Evolutionary conservation across 306 rosid species (phyloP).

Genomic region (Herpetospermum pedunculosum): DNA sequence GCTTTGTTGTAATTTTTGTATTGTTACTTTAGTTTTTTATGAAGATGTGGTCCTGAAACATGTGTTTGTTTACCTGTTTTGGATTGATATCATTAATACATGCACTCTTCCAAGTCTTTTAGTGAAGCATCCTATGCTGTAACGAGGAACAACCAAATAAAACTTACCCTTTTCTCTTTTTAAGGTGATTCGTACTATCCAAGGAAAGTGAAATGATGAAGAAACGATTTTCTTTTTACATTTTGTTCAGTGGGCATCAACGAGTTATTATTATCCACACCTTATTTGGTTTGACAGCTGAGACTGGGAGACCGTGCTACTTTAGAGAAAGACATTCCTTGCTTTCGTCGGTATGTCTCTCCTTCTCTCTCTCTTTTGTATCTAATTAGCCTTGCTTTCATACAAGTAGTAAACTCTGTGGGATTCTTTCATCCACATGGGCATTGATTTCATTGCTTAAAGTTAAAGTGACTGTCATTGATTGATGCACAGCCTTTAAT

Average conservation of each 20-base stretch:
- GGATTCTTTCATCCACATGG: background rate
- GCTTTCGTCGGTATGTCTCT: background rate
- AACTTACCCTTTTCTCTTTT: background rate
- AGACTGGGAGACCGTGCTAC: conserved; percentile 1
- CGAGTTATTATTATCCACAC: background rate
- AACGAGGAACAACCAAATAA: background rate
- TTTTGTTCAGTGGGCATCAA: background rate
- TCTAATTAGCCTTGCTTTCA: background rate
- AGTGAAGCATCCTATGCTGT: conserved; percentile 4
- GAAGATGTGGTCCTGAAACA: background rate
- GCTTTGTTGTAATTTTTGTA: background rate
- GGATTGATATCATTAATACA: background rate
- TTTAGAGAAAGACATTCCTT: conserved; percentile 8
- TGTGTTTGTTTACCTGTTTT: background rate
- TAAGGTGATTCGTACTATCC: conserved; percentile 5
- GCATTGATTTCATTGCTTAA: background rate
- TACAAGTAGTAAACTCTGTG: background rate
- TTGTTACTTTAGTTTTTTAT: background rate
- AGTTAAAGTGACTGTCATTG: background rate
- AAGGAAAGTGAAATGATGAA: conserved; percentile 9
- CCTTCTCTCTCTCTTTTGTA: background rate
- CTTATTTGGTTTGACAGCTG: background rate
- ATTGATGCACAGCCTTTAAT: background rate
- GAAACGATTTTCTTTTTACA: background rate
- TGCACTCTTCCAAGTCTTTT: background rate